Conservation (phyloP, 2,329 filamentous ascomycete genomes). For the Sodiomyces alkalinus region DNA sequence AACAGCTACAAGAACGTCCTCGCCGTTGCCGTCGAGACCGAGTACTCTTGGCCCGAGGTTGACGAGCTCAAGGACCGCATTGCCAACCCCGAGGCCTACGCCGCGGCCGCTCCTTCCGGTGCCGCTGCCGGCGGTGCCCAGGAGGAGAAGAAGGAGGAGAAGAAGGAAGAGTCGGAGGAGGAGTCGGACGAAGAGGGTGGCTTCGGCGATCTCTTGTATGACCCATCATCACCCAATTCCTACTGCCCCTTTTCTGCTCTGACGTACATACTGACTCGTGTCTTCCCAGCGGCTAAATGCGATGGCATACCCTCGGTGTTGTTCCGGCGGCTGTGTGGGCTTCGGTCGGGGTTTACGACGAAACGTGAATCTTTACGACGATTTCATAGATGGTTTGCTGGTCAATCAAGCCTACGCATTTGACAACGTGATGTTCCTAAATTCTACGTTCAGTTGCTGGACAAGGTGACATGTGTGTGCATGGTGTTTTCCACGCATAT, state of each 20-base stretch:
- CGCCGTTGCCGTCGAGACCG: conserved; percentile 77
- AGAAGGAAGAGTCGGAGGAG: conserved; percentile 53
- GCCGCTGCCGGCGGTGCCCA: conserved; percentile 36
- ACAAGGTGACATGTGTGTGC: conserved; percentile 13
- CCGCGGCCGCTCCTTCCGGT: conserved; percentile 60
- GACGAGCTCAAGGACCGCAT: conserved; percentile 99
- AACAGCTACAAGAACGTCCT: conserved; percentile 97
- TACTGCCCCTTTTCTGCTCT: neutral
- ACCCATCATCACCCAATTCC: conserved; percentile 10
- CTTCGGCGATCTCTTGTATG: conserved; percentile 70
- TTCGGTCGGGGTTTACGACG: conserved; percentile 29
- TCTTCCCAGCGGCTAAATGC: conserved; percentile 37
- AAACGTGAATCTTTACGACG: conserved; percentile 20
- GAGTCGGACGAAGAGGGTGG: conserved; percentile 52
- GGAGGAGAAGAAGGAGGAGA: conserved; percentile 40
- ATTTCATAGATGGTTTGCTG: conserved; percentile 33
- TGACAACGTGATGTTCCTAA: conserved; percentile 8
- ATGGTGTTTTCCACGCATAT: no score
- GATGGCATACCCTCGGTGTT: conserved; percentile 21
- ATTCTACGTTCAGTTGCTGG: conserved; percentile 2
- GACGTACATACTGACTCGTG: conserved; percentile 23
- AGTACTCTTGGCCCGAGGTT: conserved; percentile 89
- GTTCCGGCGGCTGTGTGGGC: conserved; percentile 22
- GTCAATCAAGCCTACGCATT: conserved; percentile 20
- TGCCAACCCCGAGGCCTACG: conserved; percentile 95